phyloP scores from a whole-genome alignment of 1,284 basidiomycete species.

The Rhodotorula sp. region DNA sequence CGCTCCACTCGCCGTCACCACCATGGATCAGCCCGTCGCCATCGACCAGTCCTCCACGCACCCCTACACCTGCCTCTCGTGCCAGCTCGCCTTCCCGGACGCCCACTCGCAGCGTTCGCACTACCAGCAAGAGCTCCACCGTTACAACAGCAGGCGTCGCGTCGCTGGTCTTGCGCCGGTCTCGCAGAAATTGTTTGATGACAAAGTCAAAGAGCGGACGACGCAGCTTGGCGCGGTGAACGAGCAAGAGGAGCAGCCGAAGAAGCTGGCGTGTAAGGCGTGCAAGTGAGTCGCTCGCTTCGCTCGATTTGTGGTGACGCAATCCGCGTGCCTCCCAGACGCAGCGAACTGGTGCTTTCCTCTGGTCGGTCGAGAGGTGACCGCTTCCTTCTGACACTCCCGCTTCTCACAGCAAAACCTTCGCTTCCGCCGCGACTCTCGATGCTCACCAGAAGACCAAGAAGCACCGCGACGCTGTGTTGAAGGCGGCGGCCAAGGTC shows the following conservation, averaged over 20 bases:
- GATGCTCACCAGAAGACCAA: slow-evolving; percentile 82
- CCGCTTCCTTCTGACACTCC: neutral
- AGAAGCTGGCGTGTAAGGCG: slow-evolving; percentile 66
- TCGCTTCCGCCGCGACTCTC: slow-evolving; percentile 86
- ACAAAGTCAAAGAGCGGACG: slow-evolving; percentile 62
- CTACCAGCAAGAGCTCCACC: slow-evolving; percentile 88
- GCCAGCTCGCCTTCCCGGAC: slow-evolving; percentile 80
- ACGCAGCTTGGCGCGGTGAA: neutral
- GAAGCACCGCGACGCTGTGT: slow-evolving; percentile 80
- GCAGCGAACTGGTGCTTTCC: neutral
- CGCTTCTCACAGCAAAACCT: slow-evolving; percentile 67
- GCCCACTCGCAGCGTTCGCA: slow-evolving; percentile 86
- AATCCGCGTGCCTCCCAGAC: too few relatives aligned
- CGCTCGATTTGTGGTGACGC: too few relatives aligned
- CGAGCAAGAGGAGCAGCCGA: slow-evolving; percentile 46
- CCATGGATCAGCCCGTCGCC: neutral
- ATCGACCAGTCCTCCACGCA: slow-evolving; percentile 25
- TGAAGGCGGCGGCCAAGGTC: slow-evolving; percentile 50
- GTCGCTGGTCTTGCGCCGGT: slow-evolving; percentile 89
- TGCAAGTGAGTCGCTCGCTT: slow-evolving; percentile 64
- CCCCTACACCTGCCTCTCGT: slow-evolving; percentile 84
- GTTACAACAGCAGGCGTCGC: slow-evolving; percentile 97
- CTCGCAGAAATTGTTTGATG: slow-evolving; percentile 72
- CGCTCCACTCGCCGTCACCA: too few relatives aligned
- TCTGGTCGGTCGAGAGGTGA: neutral